Base-by-base conservation (phyloP, 2,329 filamentous ascomycete genomes). In the Fusarium protoensiforme region DNA sequence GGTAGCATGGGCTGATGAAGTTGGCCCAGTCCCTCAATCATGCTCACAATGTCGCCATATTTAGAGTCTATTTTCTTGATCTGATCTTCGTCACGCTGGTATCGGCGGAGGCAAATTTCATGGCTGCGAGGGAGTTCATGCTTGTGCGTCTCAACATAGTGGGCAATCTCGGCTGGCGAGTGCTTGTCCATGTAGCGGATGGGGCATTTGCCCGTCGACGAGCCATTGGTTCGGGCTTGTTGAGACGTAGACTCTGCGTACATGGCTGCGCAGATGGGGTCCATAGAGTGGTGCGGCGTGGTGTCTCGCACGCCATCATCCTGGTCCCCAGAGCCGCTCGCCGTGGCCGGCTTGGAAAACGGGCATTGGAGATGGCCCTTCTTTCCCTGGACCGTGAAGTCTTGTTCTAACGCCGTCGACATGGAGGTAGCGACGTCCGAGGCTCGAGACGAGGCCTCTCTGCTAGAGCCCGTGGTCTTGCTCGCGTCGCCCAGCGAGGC, bases 111-210 rank as follows among this genome's bases (percentile, higher is more conserved):
- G 81, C 96, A 98, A 51, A 98, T 90, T 80, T 97, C 94, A 83
- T 98, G 96, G 80, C 95, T 98, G 77, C 96, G 91, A 11, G 96
- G 96, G 62, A 98, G 89, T 81, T 98, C 93, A 83, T 98, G 95
- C 82, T 98, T 98, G 85, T 98, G 95, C 61, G 92, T 95, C 81
- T 98, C 94, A 78, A 98, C 94, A 81, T 98, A 98, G 78, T 93
- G 91, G 16, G 96, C 96, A 70, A 98, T 92, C 80, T 98, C 95
- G 84, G 98, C 94, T 2, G 96, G 94, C 3, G 94, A 95, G 80
- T 98, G 95, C 81, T 97, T 92, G 82, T 98, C 93, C 79, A 98
- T 87, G 84, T 93, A 98, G 56, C 96, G 93, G 68, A 98, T 98
- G 4, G 96, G 96, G 82, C 96, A 98, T 79, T 94, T 94, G 65